Evolutionary conservation across 1,284 basidiomycete species (phyloP).

Genomic region (Cryptococcus sp.): DNA sequence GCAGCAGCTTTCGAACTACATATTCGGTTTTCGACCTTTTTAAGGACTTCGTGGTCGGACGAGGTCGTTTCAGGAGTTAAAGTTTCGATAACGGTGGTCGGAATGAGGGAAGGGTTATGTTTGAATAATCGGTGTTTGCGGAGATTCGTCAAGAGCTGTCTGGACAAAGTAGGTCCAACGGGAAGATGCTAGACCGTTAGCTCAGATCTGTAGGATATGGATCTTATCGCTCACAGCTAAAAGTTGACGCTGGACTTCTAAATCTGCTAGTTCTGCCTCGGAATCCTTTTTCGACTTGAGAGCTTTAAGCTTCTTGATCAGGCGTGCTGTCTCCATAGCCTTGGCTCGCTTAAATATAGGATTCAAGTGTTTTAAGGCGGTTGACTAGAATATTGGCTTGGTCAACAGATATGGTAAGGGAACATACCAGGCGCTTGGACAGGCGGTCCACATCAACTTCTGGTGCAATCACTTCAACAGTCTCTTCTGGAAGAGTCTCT

Average conservation of each 20-base stretch:
- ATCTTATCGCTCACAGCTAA: constrained; percentile 66
- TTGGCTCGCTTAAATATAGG: constrained; percentile 66
- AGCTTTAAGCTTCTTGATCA: constrained; percentile 75
- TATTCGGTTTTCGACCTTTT: constrained; percentile 67
- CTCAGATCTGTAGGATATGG: too few species aligned
- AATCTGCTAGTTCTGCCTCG: constrained; percentile 49
- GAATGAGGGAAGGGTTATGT: constrained; percentile 31
- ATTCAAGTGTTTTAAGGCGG: constrained; percentile 44
- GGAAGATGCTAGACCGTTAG: constrained; percentile 55
- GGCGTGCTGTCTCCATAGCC: constrained; percentile 73
- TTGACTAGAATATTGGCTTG: constrained; percentile 23
- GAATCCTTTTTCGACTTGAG: constrained; percentile 50
- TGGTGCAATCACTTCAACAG: neutral
- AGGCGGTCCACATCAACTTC: neutral
- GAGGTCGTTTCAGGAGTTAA: constrained; percentile 8
- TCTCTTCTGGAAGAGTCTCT: neutral
- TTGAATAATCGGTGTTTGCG: constrained; percentile 61
- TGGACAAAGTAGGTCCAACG: constrained; percentile 58
- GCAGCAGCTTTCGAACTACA: constrained; percentile 72
- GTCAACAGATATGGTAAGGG: neutral
- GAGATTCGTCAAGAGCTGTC: constrained; percentile 65
- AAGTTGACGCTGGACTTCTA: constrained; percentile 64
- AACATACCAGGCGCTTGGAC: neutral
- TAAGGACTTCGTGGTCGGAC: constrained; percentile 43
- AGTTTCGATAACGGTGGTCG: constrained; percentile 39